phyloP scores from a whole-genome alignment of 331 rosid genomes.

The Stylosanthes scabra region DNA sequence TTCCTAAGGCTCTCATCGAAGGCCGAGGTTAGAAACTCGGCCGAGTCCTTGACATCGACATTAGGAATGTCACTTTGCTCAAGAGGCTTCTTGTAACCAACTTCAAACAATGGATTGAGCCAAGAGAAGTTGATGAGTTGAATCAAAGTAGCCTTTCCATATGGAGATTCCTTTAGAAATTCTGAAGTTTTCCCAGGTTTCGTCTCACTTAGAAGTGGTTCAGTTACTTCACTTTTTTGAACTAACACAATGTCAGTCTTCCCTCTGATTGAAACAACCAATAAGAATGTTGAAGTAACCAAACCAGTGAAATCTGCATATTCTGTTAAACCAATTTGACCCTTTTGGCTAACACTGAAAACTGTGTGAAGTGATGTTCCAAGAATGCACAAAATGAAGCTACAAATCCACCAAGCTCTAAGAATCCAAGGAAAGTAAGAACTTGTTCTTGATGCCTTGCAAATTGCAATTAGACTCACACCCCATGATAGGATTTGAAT shows the following conservation, averaged over 20 bases:
- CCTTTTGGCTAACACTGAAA: constrained; percentile 45
- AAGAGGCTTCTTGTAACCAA: constrained; percentile 76
- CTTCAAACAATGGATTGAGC: constrained; percentile 84
- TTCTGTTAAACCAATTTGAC: constrained; percentile 48
- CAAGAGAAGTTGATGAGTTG: constrained; percentile 87
- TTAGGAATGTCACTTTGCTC: constrained; percentile 73
- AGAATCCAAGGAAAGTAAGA: constrained; percentile 71
- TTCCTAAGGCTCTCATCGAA: constrained; percentile 60
- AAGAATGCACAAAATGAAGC: constrained; percentile 54
- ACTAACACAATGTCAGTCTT: constrained; percentile 52
- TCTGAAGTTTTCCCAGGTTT: constrained; percentile 44
- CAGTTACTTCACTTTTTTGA: constrained; percentile 48
- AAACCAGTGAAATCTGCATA: constrained; percentile 61
- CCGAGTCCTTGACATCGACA: constrained; percentile 72
- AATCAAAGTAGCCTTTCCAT: constrained; percentile 66
- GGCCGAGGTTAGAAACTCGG: constrained; percentile 57
- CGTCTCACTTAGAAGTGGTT: constrained; percentile 72
- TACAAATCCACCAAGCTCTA: constrained; percentile 89
- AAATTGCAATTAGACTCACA: constrained; percentile 47
- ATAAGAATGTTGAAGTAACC: constrained; percentile 60
- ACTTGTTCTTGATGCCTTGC: constrained; percentile 44
- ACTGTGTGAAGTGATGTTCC: constrained; percentile 49
- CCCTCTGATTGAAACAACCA: constrained; percentile 67
- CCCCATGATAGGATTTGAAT: constrained; percentile 62
- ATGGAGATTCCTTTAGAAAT: constrained; percentile 54